Percentiles rank a stretch among this genome's conserved stretches.
These are phyloP conservation scores for Canavalia ensiformis DNA, from an alignment of 306 rosid species.

Conservation along the genomic window DNA sequence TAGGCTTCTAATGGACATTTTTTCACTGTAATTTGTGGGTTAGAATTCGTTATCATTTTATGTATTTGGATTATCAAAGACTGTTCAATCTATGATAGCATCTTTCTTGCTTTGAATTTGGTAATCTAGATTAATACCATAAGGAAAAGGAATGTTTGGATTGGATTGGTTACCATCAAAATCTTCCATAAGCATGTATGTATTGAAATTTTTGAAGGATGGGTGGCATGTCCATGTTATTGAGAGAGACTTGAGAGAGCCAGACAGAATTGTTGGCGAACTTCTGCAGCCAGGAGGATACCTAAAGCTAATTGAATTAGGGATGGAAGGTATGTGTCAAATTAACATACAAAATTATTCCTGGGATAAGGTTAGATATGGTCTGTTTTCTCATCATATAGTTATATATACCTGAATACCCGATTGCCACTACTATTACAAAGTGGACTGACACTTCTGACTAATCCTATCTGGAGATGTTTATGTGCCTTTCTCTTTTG, in stretches of 20 bases:
- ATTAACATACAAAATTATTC: constrained; percentile 23
- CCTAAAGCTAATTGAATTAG: constrained; percentile 67
- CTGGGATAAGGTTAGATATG: neutral
- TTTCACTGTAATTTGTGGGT: neutral
- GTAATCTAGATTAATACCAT: constrained; percentile 2
- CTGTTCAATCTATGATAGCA: constrained; percentile 11
- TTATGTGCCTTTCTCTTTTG: neutral
- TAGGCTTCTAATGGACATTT: neutral
- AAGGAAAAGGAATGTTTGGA: constrained; percentile 10
- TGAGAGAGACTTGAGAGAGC: constrained; percentile 71
- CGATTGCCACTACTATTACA: neutral
- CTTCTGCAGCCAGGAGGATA: constrained; percentile 81
- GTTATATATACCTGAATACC: neutral
- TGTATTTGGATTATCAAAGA: constrained; percentile 3
- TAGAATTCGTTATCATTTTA: constrained; percentile 1
- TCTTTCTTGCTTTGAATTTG: neutral
- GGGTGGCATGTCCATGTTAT: constrained; percentile 67
- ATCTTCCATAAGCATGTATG: neutral
- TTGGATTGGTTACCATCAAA: constrained; percentile 10
- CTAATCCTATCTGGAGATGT: neutral
- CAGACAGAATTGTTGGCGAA: constrained; percentile 74
- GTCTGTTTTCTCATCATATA: constrained; percentile 14
- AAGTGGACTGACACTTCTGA: neutral
- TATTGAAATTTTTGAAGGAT: constrained; percentile 55
- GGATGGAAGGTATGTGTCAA: constrained; percentile 63